These are phyloP conservation scores for Emericellopsis terricola DNA, from an alignment of 495 filamentous ascomycete genomes.

Conservation along the genomic window DNA sequence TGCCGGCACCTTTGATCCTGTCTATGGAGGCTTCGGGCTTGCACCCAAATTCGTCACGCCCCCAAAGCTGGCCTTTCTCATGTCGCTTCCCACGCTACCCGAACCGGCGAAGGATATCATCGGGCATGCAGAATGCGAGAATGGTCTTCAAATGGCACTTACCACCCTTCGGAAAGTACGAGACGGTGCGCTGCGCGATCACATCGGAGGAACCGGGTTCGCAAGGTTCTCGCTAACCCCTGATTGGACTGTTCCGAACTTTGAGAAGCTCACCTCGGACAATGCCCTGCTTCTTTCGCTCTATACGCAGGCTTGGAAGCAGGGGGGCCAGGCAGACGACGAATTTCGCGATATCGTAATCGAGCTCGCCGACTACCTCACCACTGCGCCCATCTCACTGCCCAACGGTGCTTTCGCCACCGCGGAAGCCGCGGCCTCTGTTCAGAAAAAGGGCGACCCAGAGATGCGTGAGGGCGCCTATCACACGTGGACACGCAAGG, in stretches of 20 bases:
- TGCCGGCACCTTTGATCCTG: conserved; percentile 54
- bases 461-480: conserved; percentile 90
- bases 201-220: conserved; percentile 72
- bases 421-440: conserved; percentile 86
- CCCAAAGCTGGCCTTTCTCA: conserved; percentile 63
- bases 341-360: conserved; percentile 68
- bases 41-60: conserved; percentile 88
- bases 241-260: conserved; percentile 87
- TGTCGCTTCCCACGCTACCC: conserved; percentile 59
- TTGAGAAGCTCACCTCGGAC: conserved; percentile 97
- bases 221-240: conserved; percentile 76
- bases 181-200: conserved; percentile 77
- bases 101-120: conserved; percentile 61
- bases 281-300: conserved; percentile 75
- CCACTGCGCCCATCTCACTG: conserved; percentile 44
- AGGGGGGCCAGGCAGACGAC: conserved; percentile 28
- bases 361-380: conserved; percentile 72
- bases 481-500: conserved; percentile 85
- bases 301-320: conserved; percentile 76
- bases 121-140: conserved; percentile 56
- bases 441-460: conserved; percentile 49
- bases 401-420: conserved; percentile 66
- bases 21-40: conserved; percentile 56
- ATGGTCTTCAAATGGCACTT: conserved; percentile 66
- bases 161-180: conserved; percentile 68